Evolutionary conservation across 768 basidiomycete genomes (phyloP).

Genomic region (Tricholoma terreum): DNA sequence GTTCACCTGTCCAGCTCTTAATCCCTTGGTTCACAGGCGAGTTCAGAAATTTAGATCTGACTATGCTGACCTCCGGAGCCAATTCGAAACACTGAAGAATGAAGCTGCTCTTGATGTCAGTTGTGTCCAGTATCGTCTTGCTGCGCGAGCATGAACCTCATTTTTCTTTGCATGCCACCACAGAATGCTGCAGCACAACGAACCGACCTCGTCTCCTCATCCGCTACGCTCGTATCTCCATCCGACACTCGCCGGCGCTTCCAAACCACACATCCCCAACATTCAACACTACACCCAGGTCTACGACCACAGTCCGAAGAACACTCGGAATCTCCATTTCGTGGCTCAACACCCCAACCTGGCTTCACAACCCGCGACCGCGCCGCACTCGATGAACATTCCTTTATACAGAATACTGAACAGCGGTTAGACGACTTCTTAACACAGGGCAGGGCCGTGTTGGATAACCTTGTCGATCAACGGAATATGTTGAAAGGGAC

Average conservation of each 20-base stretch:
- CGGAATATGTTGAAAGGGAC: conserved; percentile 95
- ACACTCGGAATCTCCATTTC: conserved; percentile 84
- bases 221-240: conserved; percentile 38
- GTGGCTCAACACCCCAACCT: conserved; percentile 51
- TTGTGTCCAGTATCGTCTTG: conserved; percentile 3
- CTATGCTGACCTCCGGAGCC: conserved; percentile 74
- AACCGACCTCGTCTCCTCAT: conserved; percentile 57
- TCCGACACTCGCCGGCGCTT: conserved; percentile 70
- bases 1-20: neutral
- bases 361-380: conserved; percentile 61
- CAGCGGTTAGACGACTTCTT: conserved; percentile 84
- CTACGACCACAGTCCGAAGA: conserved; percentile 47
- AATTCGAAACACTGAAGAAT: conserved; percentile 77
- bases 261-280: conserved; percentile 39
- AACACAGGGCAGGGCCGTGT: conserved; percentile 85
- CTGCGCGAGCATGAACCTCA: neutral
- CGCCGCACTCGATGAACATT: conserved; percentile 84
- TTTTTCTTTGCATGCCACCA: neutral
- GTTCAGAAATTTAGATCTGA: conserved; percentile 90
- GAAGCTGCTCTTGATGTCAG: conserved; percentile 51
- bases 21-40: conserved; percentile 51
- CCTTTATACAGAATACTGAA: conserved; percentile 83
- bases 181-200: conserved; percentile 63
- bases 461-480: conserved; percentile 92
- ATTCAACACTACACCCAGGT: conserved; percentile 53